A percentile compares a stretch with the other conserved stretches of the same genome.
Evolutionary conservation across 176 grass and related monocot genomes (phyloP).

Genomic region (Rhynchospora breviuscula): DNA sequence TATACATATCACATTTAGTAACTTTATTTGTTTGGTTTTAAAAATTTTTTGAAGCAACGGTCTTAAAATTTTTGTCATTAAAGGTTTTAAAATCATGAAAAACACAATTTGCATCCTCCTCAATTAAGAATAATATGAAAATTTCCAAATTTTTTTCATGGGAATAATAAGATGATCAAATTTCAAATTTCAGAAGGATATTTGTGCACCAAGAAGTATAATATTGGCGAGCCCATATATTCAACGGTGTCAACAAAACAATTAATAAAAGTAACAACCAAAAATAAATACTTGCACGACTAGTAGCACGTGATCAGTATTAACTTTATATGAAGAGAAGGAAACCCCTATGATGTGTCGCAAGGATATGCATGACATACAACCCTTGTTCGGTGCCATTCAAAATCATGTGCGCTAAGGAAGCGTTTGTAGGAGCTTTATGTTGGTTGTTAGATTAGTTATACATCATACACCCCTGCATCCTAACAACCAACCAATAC

Average conservation of each 20-base stretch:
- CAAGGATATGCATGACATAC: background rate
- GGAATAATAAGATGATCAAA: no score
- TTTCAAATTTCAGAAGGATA: no score
- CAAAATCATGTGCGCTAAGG: background rate
- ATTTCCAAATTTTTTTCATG: no score
- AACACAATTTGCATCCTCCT: no score
- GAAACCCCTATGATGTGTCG: background rate
- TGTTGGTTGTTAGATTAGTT: constrained; percentile 16
- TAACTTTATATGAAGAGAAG: background rate
- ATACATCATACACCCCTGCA: constrained; percentile 23
- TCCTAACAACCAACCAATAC: constrained; percentile 22
- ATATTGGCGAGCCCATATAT: background rate
- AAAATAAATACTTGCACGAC: background rate
- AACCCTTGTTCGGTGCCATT: background rate
- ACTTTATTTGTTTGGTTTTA: no score
- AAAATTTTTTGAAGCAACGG: no score
- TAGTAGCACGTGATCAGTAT: no score
- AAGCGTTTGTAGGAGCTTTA: background rate
- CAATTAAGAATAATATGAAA: no score
- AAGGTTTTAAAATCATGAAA: no score
- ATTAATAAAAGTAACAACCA: background rate
- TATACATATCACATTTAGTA: no score
- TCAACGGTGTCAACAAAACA: background rate
- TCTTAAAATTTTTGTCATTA: no score
- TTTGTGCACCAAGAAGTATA: background rate